Evolutionary conservation across 192 early-diverging fungal genomes (phyloP).

Genomic region (Polychytrium aggregatum): DNA sequence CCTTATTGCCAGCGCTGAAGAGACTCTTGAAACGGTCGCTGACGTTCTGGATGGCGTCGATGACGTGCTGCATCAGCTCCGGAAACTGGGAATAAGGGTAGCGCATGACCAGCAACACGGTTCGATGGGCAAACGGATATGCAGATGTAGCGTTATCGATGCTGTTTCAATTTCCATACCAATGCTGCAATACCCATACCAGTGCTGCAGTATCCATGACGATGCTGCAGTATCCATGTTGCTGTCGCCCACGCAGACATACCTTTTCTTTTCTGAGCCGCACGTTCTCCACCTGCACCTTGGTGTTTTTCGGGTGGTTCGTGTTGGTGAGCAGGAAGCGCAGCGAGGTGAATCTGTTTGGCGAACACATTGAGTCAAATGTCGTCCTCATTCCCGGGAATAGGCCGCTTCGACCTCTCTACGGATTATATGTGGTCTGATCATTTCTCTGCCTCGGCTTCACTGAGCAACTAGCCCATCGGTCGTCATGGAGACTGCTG

Average conservation of each 20-base stretch:
- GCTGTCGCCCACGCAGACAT: background rate
- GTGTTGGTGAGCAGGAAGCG: conserved; percentile 85
- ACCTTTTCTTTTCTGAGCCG: conserved; percentile 12
- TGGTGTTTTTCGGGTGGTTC: conserved; percentile 79
- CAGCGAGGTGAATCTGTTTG: conserved; percentile 50
- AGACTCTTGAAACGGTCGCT: conserved; percentile 1
- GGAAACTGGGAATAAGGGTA: too few relatives aligned
- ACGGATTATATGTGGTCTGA: too few relatives aligned
- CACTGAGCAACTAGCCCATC: too few relatives aligned
- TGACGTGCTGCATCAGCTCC: conserved; percentile 10
- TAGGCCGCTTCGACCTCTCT: too few relatives aligned
- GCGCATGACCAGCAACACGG: too few relatives aligned
- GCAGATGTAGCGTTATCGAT: too few relatives aligned
- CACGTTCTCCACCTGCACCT: conserved; percentile 71
- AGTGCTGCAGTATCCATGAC: background rate
- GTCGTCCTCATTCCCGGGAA: too few relatives aligned
- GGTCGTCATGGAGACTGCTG: background rate
- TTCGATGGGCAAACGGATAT: too few relatives aligned
- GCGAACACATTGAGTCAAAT: too few relatives aligned
- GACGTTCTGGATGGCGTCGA: conserved; percentile 13
- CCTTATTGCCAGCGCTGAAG: conserved; percentile 6
- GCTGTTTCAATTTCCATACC: background rate
- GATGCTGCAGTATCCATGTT: background rate
- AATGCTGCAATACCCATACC: background rate
- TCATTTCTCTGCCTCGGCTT: too few relatives aligned